phyloP scores from a whole-genome alignment of 495 filamentous ascomycete genomes.

The Penicillium silybi region DNA sequence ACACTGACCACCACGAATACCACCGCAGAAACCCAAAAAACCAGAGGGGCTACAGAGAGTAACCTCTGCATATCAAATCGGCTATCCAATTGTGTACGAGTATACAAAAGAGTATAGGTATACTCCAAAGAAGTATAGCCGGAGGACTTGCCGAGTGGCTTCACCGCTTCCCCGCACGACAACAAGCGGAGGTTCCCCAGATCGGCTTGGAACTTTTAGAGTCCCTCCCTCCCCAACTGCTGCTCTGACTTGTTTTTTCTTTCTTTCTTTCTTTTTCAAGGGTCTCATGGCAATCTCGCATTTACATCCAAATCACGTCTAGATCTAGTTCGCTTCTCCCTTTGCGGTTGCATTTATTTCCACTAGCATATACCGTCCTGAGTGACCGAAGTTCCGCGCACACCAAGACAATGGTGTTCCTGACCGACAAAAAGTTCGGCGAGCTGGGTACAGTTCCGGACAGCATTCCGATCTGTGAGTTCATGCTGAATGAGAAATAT shows the following conservation, averaged over 20 bases:
- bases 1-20: not conserved
- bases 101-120: too few species aligned
- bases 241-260: too few species aligned
- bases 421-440: constrained; percentile 64
- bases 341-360: not conserved
- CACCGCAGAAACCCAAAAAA: too few species aligned
- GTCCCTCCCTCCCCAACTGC: too few species aligned
- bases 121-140: too few species aligned
- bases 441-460: constrained; percentile 69
- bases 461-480: constrained; percentile 70
- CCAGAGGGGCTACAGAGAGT: not conserved
- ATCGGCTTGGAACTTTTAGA: too few species aligned
- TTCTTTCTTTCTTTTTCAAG: too few species aligned
- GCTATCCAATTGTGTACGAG: too few species aligned
- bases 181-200: too few species aligned
- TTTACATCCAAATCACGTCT: not conserved
- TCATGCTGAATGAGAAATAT: constrained; percentile 72
- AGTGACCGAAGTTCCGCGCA: not conserved
- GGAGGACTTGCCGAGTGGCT: not conserved
- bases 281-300: too few species aligned
- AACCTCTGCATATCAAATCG: too few species aligned
- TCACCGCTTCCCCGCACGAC: too few species aligned
- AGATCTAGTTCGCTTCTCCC: not conserved
- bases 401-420: constrained; percentile 67
- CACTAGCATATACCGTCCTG: not conserved